phyloP scores from a whole-genome alignment of 1,284 basidiomycete species.

The Entoloma clypeatum region DNA sequence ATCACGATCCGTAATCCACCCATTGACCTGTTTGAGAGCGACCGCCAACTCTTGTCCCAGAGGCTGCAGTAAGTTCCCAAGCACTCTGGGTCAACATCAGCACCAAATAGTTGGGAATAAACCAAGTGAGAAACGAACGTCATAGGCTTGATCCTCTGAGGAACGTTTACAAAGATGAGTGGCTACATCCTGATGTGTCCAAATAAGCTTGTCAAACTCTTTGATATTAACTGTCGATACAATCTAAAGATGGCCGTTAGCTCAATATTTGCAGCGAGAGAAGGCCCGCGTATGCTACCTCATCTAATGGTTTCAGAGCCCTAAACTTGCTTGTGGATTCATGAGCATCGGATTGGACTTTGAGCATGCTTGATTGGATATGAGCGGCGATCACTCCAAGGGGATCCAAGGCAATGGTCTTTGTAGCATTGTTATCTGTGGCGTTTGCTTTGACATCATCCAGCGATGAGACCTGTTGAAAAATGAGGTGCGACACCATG shows the following conservation, averaged over 20 bases:
- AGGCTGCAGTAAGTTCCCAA: conserved; percentile 66
- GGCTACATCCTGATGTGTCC: conserved; percentile 60
- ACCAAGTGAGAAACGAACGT: conserved; percentile 59
- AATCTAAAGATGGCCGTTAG: conserved; percentile 40
- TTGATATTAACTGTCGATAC: conserved; percentile 48
- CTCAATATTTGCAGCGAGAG: neutral
- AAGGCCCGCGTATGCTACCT: conserved; percentile 40
- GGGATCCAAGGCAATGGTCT: conserved; percentile 88
- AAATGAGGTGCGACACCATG: neutral
- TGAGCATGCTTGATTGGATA: conserved; percentile 60
- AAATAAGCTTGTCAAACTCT: conserved; percentile 54
- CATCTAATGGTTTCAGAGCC: conserved; percentile 59
- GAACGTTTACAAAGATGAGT: conserved; percentile 64
- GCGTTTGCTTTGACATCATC: conserved; percentile 75
- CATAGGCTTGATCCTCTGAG: conserved; percentile 73
- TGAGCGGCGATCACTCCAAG: conserved; percentile 87
- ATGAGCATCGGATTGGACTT: conserved; percentile 39
- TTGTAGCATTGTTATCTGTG: conserved; percentile 75
- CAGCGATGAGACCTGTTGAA: conserved; percentile 61
- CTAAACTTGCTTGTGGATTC: conserved; percentile 27
- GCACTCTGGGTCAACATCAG: conserved; percentile 56
- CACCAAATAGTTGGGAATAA: conserved; percentile 2
- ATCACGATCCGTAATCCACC: too few relatives aligned
- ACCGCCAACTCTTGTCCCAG: conserved; percentile 83
- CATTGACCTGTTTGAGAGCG: too few relatives aligned